These are phyloP conservation scores for Clarireedia monteithiana DNA, from an alignment of 2,329 filamentous ascomycete species.

Conservation along the genomic window DNA sequence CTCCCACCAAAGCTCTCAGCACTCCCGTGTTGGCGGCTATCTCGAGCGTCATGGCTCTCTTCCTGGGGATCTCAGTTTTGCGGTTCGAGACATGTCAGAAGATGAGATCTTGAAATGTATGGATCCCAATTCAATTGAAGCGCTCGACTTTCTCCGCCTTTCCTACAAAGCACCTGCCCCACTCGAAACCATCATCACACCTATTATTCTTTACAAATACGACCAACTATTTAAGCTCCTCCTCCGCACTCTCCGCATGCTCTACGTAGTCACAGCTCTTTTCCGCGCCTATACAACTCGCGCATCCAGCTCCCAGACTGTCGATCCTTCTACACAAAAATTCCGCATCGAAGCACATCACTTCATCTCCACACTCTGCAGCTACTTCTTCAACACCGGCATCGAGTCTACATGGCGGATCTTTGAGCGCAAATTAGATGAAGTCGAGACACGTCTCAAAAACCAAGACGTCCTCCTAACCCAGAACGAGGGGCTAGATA, in stretches of 20 bases:
- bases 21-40: slow-evolving; percentile 27
- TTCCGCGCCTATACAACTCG: slow-evolving; percentile 47
- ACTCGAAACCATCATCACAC: slow-evolving; percentile 66
- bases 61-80: slow-evolving; percentile 70
- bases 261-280: slow-evolving; percentile 64
- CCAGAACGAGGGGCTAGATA: slow-evolving; percentile 52
- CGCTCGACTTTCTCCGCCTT: slow-evolving; percentile 85
- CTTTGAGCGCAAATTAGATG: slow-evolving; percentile 59
- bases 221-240: slow-evolving; percentile 78
- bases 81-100: slow-evolving; percentile 70
- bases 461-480: slow-evolving; percentile 33
- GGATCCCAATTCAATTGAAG: slow-evolving; percentile 74
- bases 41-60: slow-evolving; percentile 34
- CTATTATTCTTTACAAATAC: slow-evolving; percentile 65
- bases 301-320: slow-evolving; percentile 18
- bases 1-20: slow-evolving; percentile 15
- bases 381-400: slow-evolving; percentile 74
- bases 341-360: slow-evolving; percentile 74
- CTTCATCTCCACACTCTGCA: slow-evolving; percentile 64
- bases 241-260: slow-evolving; percentile 68
- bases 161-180: slow-evolving; percentile 73
- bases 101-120: slow-evolving; percentile 78
- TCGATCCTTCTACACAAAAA: slow-evolving; percentile 29
- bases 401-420: slow-evolving; percentile 65
- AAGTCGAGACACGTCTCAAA: slow-evolving; percentile 50